Conservation (phyloP, 2,329 filamentous ascomycete genomes). For the Penicillium sp. region DNA sequence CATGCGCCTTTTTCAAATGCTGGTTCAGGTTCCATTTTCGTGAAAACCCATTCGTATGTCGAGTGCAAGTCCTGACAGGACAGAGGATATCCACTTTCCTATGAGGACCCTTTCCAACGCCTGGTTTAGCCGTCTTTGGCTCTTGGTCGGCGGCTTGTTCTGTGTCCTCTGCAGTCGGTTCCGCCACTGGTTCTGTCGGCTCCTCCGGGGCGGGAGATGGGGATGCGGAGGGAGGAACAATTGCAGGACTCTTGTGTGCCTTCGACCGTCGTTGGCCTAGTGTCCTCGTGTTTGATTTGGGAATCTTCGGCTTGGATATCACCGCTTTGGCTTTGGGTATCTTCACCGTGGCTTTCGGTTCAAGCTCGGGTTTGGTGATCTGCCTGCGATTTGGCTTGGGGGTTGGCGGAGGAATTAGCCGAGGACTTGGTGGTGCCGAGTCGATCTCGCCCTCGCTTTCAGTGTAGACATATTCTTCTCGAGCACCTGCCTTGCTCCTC, state of each 20-base stretch:
- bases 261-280: conserved; percentile 3
- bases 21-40: conserved; percentile 41
- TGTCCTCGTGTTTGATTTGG: conserved; percentile 6
- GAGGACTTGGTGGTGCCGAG: neutral
- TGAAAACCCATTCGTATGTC: conserved; percentile 36
- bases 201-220: neutral
- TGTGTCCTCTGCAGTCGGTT: neutral
- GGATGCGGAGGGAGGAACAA: conserved; percentile 1
- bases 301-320: neutral
- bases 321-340: neutral
- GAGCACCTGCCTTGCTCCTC: conserved; percentile 8
- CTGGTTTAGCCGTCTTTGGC: neutral
- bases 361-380: neutral
- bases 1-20: conserved; percentile 38
- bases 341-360: neutral
- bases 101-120: conserved; percentile 28
- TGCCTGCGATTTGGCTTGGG: neutral
- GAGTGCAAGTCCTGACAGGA: conserved; percentile 31
- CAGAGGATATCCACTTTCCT: conserved; percentile 33
- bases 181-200: neutral
- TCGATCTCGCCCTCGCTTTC: conserved; percentile 32
- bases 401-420: conserved; percentile 5
- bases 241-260: neutral
- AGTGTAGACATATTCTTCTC: conserved; percentile 20
- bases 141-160: neutral